These are phyloP conservation scores for Termitomyces sp. DNA, from an alignment of 768 basidiomycete genomes.

Conservation along the genomic window DNA sequence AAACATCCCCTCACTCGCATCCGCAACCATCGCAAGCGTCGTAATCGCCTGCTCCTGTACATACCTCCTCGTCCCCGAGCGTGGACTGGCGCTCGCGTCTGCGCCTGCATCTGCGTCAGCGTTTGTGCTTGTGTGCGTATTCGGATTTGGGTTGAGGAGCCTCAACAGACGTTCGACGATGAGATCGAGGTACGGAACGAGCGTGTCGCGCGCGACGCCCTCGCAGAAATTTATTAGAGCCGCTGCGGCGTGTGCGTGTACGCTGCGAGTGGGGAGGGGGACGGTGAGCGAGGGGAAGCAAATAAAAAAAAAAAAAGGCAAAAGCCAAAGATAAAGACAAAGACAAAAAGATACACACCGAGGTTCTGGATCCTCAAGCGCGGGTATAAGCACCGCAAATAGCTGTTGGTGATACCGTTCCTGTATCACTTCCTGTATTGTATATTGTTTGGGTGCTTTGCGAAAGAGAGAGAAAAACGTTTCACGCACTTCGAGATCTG, in stretches of 20 bases:
- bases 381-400: constrained; percentile 65
- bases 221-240: constrained; percentile 92
- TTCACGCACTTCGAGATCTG: no score
- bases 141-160: constrained; percentile 62
- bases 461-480: no score
- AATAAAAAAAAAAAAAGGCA: no score
- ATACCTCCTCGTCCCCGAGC: no score
- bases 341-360: constrained; percentile 42
- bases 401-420: constrained; percentile 63
- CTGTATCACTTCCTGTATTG: constrained; percentile 69
- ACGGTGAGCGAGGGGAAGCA: not conserved
- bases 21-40: constrained; percentile 86
- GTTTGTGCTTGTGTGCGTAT: no score
- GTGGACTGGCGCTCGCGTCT: no score
- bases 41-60: constrained; percentile 89
- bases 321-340: no score
- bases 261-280: constrained; percentile 35
- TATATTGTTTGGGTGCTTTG: no score
- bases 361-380: constrained; percentile 73
- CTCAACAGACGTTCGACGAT: constrained; percentile 73
- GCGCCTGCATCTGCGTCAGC: no score
- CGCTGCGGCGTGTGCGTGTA: constrained; percentile 83
- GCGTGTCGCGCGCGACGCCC: constrained; percentile 69
- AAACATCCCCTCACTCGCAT: constrained; percentile 78
- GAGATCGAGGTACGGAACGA: constrained; percentile 74